phyloP scores from a whole-genome alignment of 2,329 filamentous ascomycete genomes.

The Paecilomyces dactylethromorphus region DNA sequence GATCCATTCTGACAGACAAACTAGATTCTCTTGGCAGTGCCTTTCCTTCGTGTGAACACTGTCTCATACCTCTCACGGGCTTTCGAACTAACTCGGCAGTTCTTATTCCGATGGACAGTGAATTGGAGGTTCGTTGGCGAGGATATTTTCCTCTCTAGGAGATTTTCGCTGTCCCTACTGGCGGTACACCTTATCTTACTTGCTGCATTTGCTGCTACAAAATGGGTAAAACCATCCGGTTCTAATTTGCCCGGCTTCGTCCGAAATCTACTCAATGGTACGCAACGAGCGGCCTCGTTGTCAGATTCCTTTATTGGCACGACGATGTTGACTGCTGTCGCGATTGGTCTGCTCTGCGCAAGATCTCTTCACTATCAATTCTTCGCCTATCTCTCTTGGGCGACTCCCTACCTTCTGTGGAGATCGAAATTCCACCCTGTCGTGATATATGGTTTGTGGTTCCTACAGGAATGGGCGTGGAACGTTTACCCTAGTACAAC shows the following conservation, averaged over 20 bases:
- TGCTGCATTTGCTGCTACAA: conserved; percentile 55
- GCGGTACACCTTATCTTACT: conserved; percentile 61
- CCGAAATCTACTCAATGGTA: conserved; percentile 45
- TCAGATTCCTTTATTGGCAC: conserved; percentile 70
- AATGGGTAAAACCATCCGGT: conserved; percentile 66
- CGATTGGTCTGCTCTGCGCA: conserved; percentile 77
- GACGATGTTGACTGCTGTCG: conserved; percentile 67
- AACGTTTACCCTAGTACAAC: conserved; percentile 82
- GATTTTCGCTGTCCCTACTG: conserved; percentile 64
- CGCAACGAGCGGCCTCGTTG: conserved; percentile 51
- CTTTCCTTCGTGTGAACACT: conserved; percentile 61
- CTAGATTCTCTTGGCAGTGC: conserved; percentile 51
- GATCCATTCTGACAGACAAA: not conserved
- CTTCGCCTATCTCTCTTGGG: conserved; percentile 86
- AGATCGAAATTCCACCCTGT: conserved; percentile 62
- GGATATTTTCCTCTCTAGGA: conserved; percentile 64
- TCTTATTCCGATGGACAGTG: conserved; percentile 97
- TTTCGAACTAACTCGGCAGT: conserved; percentile 85
- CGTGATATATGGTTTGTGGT: conserved; percentile 64
- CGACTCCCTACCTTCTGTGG: conserved; percentile 82
- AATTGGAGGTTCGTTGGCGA: conserved; percentile 97
- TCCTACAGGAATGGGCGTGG: conserved; percentile 84
- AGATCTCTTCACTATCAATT: conserved; percentile 92
- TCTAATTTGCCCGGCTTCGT: conserved; percentile 53
- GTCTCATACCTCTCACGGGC: conserved; percentile 71